Evolutionary conservation across 768 basidiomycete species (phyloP), one percentile per base, ranked within the genome.

Genomic region (Xerocomellus dryophilus): DNA sequence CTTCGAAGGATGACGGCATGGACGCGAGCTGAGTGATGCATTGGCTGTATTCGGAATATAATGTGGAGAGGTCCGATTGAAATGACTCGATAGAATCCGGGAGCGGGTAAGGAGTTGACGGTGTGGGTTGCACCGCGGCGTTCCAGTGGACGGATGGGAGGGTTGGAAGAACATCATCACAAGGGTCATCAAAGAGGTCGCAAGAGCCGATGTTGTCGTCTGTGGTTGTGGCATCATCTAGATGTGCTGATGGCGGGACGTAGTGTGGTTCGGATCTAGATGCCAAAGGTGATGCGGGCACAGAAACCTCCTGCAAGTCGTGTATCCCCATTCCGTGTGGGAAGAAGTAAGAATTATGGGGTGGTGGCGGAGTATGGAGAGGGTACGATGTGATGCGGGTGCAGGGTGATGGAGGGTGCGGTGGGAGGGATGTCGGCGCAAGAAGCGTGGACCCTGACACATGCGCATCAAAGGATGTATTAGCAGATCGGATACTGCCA

Each of bases 11-110:
- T 6, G 78, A 65, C 18, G 76, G 70, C 20, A 81, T 66, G 23
- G 73, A 73, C 1, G 72, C 68, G 11, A 83, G 62, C 63, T 76
- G 78, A 5, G 76, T 71, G 14, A 78, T 64, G 52, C 78, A 79
- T 40, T 75, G 73, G 20, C 70, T 75, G 50, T 80, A 85, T 52
- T 78, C 75, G 36, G 72, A 61, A 61, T 81, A 85, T 10, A 84
- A 67, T 17, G 72, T 63, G n/a, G 73, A 70, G 10, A 87, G 59
- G 34, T 74, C 63, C 17, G 58, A 64, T 25, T 71, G 58, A 39
- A 82, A 58, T 18, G 51, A 57, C 38, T 74, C 70, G 41, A 70
- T n/a, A n/a, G 54, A 55, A 35, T 51, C 52, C 10, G 56, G 56
- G 8, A 20, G 42, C 18, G 43, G 47, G 35, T 50, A 49, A 43